These are phyloP conservation scores for Aspergillus haitiensis DNA, from an alignment of 495 filamentous ascomycete species.

Conservation along the genomic window DNA sequence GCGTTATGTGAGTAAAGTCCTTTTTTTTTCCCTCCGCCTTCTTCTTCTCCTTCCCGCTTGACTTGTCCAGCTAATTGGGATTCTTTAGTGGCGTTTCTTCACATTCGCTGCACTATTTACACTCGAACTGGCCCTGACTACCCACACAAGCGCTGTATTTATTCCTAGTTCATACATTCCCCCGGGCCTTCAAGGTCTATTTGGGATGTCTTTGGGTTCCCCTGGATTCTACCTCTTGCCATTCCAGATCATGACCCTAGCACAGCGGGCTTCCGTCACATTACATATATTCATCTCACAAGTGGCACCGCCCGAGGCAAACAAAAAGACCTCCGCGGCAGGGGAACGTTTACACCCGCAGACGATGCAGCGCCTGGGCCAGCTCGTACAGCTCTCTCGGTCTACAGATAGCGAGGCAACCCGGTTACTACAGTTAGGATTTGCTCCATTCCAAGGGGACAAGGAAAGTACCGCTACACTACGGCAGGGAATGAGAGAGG, in stretches of 20 bases:
- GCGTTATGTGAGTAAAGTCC: slow-evolving; percentile 51
- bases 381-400: slow-evolving; percentile 49
- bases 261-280: slow-evolving; percentile 74
- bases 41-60: neutral
- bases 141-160: slow-evolving; percentile 54
- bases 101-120: slow-evolving; percentile 65
- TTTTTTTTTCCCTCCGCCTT: neutral
- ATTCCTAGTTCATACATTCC: slow-evolving; percentile 39
- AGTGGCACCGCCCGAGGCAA: slow-evolving; percentile 46
- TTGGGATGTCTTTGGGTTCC: slow-evolving; percentile 61
- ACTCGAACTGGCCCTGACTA: slow-evolving; percentile 73
- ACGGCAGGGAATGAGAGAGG: slow-evolving; percentile 69
- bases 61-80: slow-evolving; percentile 8
- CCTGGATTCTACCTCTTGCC: slow-evolving; percentile 69
- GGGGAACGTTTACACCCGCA: slow-evolving; percentile 32
- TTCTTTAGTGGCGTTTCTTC: slow-evolving; percentile 76
- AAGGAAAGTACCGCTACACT: slow-evolving; percentile 57
- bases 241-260: slow-evolving; percentile 80
- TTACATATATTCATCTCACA: slow-evolving; percentile 90
- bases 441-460: slow-evolving; percentile 79
- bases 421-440: slow-evolving; percentile 71
- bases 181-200: slow-evolving; percentile 45
- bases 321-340: slow-evolving; percentile 27
- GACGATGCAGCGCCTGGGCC: slow-evolving; percentile 42
- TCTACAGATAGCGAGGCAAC: slow-evolving; percentile 64